A percentile compares a stretch with the other conserved stretches of the same genome.
phyloP scores from a whole-genome alignment of 2,329 filamentous ascomycete species.

The Ustulina deusta region DNA sequence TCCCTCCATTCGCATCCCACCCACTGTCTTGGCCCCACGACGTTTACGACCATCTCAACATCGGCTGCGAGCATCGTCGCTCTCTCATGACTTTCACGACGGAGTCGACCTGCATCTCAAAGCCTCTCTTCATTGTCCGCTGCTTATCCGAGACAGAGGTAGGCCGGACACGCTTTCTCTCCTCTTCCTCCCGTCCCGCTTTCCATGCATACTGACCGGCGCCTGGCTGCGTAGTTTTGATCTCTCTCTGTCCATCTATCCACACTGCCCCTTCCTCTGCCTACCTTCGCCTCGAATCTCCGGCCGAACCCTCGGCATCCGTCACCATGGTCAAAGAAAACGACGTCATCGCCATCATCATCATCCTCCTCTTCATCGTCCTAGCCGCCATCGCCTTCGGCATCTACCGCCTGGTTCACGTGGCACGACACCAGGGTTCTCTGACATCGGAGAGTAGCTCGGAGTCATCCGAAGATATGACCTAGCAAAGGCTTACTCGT shows the following conservation, averaged over 20 bases:
- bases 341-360: constrained; percentile 75
- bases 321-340: constrained; percentile 70
- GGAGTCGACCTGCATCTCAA: background rate
- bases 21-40: too few species aligned
- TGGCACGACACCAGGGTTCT: constrained; percentile 56
- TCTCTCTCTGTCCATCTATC: background rate
- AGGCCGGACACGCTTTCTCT: background rate
- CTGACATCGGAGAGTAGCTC: constrained; percentile 44
- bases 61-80: background rate
- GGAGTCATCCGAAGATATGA: constrained; percentile 32
- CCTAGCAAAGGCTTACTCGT: constrained; percentile 18
- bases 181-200: background rate
- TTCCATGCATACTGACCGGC: constrained; percentile 1
- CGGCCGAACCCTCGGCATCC: background rate
- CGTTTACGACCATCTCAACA: background rate
- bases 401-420: constrained; percentile 71
- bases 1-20: background rate
- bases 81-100: background rate
- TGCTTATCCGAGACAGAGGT: constrained; percentile 9
- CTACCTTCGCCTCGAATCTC: background rate
- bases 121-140: background rate
- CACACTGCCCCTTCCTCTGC: background rate
- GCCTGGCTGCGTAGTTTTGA: too few species aligned
- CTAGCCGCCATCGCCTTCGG: constrained; percentile 72
- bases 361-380: constrained; percentile 74